Evolutionary conservation across 768 basidiomycete species (phyloP).

Genomic region (Termitomyces sp.): DNA sequence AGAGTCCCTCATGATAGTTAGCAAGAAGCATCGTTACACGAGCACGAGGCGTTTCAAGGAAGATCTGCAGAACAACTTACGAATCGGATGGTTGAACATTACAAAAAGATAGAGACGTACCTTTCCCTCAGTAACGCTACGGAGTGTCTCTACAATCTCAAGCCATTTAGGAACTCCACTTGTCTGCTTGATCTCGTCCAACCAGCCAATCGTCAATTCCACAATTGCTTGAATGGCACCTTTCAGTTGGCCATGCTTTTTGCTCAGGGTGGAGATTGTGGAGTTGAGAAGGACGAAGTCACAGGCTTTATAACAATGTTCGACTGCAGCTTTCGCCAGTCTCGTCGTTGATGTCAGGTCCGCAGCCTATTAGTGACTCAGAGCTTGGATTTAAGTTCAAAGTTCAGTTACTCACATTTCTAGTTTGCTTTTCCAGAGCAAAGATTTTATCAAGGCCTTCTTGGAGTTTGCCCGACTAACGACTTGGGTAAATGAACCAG

Average conservation of each 20-base stretch:
- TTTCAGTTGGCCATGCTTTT: constrained; percentile 97
- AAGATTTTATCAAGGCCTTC: constrained; percentile 89
- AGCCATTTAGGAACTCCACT: constrained; percentile 77
- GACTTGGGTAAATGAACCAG: background rate
- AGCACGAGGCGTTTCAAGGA: constrained; percentile 93
- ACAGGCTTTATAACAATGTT: constrained; percentile 66
- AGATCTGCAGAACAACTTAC: constrained; percentile 60
- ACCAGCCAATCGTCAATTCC: constrained; percentile 77
- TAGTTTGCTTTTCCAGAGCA: constrained; percentile 88
- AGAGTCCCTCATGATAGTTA: constrained; percentile 75
- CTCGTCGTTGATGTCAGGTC: constrained; percentile 90
- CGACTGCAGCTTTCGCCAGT: constrained; percentile 68
- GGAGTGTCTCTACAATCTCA: constrained; percentile 82
- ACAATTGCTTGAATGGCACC: constrained; percentile 88
- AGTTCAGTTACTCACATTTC: constrained; percentile 60
- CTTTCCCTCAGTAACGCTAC: constrained; percentile 95
- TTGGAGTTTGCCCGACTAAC: constrained; percentile 74
- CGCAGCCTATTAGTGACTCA: constrained; percentile 59
- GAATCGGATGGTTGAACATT: background rate
- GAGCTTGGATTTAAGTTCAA: background rate
- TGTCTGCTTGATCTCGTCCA: constrained; percentile 66
- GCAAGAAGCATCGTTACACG: constrained; percentile 88
- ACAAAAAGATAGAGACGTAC: constrained; percentile 34
- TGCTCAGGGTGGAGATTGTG: constrained; percentile 66
- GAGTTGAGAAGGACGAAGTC: constrained; percentile 70